phyloP scores from a whole-genome alignment of 768 basidiomycete species.

The Polyporus arcularius region DNA sequence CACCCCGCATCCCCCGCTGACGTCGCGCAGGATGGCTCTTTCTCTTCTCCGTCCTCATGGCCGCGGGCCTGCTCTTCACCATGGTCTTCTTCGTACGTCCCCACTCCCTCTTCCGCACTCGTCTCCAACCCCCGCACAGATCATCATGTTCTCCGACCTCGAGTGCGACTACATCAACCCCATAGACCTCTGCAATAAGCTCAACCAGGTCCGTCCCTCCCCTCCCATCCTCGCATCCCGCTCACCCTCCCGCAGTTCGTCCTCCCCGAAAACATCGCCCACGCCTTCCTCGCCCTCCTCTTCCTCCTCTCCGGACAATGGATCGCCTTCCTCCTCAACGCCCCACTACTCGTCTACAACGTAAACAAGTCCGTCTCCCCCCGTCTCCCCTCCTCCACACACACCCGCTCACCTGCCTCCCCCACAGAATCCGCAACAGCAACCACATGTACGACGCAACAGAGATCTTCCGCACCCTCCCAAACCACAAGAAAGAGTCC shows the following conservation, averaged over 20 bases:
- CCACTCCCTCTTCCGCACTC: neutral
- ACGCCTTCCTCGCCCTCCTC: conserved; percentile 85
- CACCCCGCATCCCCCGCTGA: neutral
- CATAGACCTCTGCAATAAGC: conserved; percentile 99
- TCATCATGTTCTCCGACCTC: conserved; percentile 99
- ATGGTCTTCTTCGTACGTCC: conserved; percentile 97
- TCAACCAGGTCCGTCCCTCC: conserved; percentile 76
- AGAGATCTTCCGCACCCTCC: conserved; percentile 95
- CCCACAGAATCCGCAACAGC: conserved; percentile 78
- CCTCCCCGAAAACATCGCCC: conserved; percentile 92
- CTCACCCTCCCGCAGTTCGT: conserved; percentile 72
- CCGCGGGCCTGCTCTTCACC: conserved; percentile 93
- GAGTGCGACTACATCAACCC: conserved; percentile 99
- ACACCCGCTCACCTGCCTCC: neutral
- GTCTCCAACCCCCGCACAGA: conserved; percentile 47
- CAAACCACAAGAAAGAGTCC: conserved; percentile 93
- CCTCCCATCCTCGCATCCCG: neutral
- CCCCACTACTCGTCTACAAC: conserved; percentile 86
- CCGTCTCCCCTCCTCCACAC: neutral
- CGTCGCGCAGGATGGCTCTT: conserved; percentile 83
- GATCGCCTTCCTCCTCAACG: conserved; percentile 88
- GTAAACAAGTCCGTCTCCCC: conserved; percentile 80
- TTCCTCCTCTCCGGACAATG: conserved; percentile 98
- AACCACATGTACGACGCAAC: conserved; percentile 99
- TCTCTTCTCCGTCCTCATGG: conserved; percentile 93